phyloP scores from a whole-genome alignment of 2,329 filamentous ascomycete genomes.

The Colletotrichum graminicola region DNA sequence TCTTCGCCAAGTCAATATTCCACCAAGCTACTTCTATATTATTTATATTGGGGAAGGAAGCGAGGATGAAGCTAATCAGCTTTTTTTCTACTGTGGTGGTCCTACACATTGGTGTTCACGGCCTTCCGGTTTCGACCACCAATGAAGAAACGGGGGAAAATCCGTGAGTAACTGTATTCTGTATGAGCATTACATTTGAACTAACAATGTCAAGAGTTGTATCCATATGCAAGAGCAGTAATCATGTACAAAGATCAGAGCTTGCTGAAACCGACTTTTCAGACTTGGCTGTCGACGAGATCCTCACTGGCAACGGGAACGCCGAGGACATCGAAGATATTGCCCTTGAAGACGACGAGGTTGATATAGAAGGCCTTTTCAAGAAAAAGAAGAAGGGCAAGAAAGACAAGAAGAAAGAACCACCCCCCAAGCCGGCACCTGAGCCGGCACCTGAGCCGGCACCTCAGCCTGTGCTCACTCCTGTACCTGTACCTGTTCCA shows the following conservation, averaged over 20 bases:
- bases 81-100: background rate
- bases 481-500: background rate
- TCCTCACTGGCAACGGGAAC: background rate
- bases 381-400: background rate
- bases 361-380: background rate
- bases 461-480: no score
- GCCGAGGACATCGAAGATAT: background rate
- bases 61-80: background rate
- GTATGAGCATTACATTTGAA: background rate
- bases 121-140: background rate
- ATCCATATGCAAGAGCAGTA: background rate
- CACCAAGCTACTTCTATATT: background rate
- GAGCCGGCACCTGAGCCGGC: no score
- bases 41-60: no score
- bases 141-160: background rate
- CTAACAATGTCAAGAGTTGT: background rate
- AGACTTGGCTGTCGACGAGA: background rate
- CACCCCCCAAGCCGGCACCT: background rate
- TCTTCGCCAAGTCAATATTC: background rate
- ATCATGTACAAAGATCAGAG: background rate
- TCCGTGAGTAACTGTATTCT: background rate
- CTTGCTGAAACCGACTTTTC: background rate
- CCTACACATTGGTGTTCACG: background rate
- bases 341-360: background rate
- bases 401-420: background rate